Base-by-base conservation (phyloP, 805 yeast species). In the Debaryomyces prosopidis region DNA sequence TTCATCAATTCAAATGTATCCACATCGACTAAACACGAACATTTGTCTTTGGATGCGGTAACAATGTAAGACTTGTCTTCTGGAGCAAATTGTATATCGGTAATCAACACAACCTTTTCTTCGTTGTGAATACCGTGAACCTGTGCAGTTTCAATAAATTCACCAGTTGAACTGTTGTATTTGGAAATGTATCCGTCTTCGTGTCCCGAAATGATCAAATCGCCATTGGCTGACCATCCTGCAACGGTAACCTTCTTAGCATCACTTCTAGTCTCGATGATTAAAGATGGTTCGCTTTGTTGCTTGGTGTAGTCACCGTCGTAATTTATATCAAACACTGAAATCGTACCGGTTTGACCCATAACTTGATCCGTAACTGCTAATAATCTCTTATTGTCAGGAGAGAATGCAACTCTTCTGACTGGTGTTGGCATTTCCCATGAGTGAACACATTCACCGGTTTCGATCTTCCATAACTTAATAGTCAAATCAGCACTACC, bases 21-120 rank as follows among this genome's bases (percentile, higher is more conserved):
- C 40, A 87, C 88, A 63, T 89, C 92, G 43, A 88, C 73, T 49
- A 94, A 71, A 48, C 80, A 76, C 5, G 97, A 88, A 46, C 84
- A 77, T 71, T 89, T 87, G 73, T 94, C 99, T 69, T 92, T 89
- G 39, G 97, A 89, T 2, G 97, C 77, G 9, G 97, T 89, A 62
- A 94, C 82, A 69, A 94, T 89, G 68, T 94, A 94, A 11, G 97
- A 82, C 60, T 73, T 79, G 69, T 92, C 98, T 50, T 81, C 82
- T 17, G 67, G 72, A 11, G 92, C 81, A 65, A 91, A 87, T 71
- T 94, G 99, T 59, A 94, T 70, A 67, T 94, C 99, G 19, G 95
- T 89, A 59, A 94, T 75, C 26, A 66, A 49, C 18, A 65, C 55
- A 31, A 49, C 62, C 47, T 70, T 70, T 59, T 73, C 77, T 55